Conservation (phyloP, 805 yeast species). For the Candida rishiriensis region DNA sequence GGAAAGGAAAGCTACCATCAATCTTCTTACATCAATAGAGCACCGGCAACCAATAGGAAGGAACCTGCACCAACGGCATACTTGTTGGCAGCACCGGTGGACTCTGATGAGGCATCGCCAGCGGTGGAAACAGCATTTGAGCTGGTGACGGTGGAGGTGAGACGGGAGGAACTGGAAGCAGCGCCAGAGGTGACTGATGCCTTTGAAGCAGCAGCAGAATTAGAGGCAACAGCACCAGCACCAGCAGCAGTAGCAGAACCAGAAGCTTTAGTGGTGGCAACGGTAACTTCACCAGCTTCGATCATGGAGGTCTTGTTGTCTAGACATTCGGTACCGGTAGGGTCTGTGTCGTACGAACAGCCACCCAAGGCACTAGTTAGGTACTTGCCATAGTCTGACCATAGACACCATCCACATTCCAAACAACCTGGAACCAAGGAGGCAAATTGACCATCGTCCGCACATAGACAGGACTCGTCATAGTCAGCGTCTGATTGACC, state of each 20-base stretch:
- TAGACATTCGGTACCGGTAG: constrained; percentile 30
- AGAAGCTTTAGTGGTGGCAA: neutral
- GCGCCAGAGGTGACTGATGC: constrained; percentile 3
- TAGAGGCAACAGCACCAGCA: neutral
- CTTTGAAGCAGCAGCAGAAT: neutral
- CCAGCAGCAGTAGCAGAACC: neutral
- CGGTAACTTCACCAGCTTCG: neutral
- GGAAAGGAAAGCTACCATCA: too few relatives aligned
- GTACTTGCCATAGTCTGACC: constrained; percentile 30
- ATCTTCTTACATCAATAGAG: constrained; percentile 12
- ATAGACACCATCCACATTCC: constrained; percentile 37
- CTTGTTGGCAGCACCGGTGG: constrained; percentile 12
- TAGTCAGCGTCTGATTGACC: constrained; percentile 24
- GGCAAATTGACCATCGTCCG: constrained; percentile 21
- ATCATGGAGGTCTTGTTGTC: constrained; percentile 4
- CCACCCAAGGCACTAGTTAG: constrained; percentile 25
- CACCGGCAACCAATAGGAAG: constrained; percentile 15
- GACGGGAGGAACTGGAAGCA: neutral
- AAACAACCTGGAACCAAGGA: constrained; percentile 26
- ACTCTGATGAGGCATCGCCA: neutral
- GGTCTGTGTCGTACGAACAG: constrained; percentile 27
- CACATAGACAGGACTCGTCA: constrained; percentile 29
- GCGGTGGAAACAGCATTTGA: neutral
- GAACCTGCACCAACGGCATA: constrained; percentile 16
- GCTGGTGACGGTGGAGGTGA: constrained; percentile 2